Conservation (phyloP, 768 basidiomycete genomes). For the Strobilomyces dryophilus region DNA sequence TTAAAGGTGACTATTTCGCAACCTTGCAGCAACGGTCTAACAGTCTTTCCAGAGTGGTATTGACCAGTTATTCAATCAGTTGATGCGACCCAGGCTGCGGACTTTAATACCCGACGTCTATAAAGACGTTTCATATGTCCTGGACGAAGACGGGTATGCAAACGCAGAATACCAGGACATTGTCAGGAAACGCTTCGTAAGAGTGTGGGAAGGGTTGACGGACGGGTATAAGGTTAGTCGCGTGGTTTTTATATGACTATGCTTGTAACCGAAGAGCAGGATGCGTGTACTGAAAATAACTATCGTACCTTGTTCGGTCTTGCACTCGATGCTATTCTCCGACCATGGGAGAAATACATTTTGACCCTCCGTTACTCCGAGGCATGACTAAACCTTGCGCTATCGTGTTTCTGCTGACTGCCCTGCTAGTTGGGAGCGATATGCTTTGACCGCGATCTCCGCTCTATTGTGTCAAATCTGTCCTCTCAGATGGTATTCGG, state of each 20-base stretch:
- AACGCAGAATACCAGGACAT: constrained; percentile 82
- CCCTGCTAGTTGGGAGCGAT: constrained; percentile 81
- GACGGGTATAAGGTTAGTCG: constrained; percentile 77
- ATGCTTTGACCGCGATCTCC: constrained; percentile 89
- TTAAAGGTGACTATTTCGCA: constrained; percentile 57
- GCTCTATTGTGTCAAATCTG: constrained; percentile 78
- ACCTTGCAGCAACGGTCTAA: constrained; percentile 1
- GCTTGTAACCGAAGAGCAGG: constrained; percentile 41
- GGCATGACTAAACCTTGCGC: constrained; percentile 39
- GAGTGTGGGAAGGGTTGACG: constrained; percentile 79
- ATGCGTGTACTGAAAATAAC: constrained; percentile 82
- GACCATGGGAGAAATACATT: constrained; percentile 93
- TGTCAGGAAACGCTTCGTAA: constrained; percentile 86
- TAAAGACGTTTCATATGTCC: constrained; percentile 81
- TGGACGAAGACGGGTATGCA: constrained; percentile 86
- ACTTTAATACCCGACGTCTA: constrained; percentile 84
- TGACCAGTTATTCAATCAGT: constrained; percentile 94
- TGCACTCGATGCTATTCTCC: constrained; percentile 81
- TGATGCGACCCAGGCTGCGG: constrained; percentile 83
- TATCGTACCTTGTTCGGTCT: constrained; percentile 84
- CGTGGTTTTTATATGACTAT: neutral
- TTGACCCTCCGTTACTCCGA: constrained; percentile 82
- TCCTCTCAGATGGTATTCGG: constrained; percentile 87
- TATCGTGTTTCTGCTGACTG: neutral
- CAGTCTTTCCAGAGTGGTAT: constrained; percentile 57